Percentiles rank a stretch among this genome's conserved stretches.
phyloP scores from a whole-genome alignment of 2,329 filamentous ascomycete species.

The Cordyceps fumosorosea region DNA sequence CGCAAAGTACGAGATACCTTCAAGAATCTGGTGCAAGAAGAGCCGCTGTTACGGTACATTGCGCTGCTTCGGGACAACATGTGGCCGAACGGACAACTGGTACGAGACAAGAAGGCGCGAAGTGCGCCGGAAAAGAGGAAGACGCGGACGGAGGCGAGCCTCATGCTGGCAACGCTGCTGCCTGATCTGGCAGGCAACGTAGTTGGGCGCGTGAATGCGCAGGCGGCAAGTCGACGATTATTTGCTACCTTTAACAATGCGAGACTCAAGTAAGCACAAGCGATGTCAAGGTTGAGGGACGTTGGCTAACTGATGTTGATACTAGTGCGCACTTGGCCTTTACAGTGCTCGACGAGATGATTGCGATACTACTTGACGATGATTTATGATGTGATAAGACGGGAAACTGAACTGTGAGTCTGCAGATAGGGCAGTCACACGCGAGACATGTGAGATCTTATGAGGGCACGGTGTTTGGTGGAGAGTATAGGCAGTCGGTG shows the following conservation, averaged over 20 bases:
- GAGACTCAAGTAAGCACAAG: conserved; percentile 67
- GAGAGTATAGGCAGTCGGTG: conserved; percentile 1
- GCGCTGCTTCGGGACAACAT: conserved; percentile 65
- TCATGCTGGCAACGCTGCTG: conserved; percentile 82
- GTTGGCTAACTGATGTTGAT: conserved; percentile 14
- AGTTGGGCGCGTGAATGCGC: conserved; percentile 85
- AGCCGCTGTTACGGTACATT: conserved; percentile 71
- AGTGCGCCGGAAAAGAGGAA: conserved; percentile 68
- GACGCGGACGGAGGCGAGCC: conserved; percentile 77
- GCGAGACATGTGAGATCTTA: background rate
- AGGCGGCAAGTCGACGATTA: conserved; percentile 79
- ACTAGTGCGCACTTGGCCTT: conserved; percentile 60
- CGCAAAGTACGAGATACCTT: conserved; percentile 86
- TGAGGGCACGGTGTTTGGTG: background rate
- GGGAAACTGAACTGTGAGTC: too few relatives aligned
- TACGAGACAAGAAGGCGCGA: conserved; percentile 46
- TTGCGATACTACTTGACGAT: conserved; percentile 57
- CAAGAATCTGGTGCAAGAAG: conserved; percentile 66
- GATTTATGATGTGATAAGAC: background rate
- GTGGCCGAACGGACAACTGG: conserved; percentile 67
- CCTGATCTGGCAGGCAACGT: conserved; percentile 90
- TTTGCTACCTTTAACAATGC: conserved; percentile 90
- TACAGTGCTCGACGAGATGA: conserved; percentile 64
- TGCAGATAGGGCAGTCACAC: background rate
- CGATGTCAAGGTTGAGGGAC: background rate